Base-by-base conservation (phyloP, 257 asterid species). In the Capsicum baccatum region DNA sequence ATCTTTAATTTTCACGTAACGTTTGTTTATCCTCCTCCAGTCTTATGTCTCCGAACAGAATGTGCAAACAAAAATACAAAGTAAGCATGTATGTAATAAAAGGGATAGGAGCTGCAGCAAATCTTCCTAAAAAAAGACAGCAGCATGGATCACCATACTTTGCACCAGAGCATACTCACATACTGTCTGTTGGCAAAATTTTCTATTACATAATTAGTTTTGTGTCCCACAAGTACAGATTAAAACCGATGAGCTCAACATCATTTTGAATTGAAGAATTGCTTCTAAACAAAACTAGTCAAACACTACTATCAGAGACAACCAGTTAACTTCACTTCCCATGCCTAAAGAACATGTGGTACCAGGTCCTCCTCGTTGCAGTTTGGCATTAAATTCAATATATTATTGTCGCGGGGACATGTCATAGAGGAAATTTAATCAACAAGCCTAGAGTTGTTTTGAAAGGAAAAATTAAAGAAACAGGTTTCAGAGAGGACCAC, bases 261-360 rank as follows among this genome's bases (percentile, higher is more conserved):
- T 35, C 60, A 10, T 63, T 63, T 82, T 57, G 64, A 73, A 67
- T 80, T 63, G 42, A 16, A 57, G 66, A 19, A 13, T 21, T 13
- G 5, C n/a, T 50, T 8, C 9, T 17, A 52, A 64, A 16, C 14
- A 82, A 81, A 85, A 33, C 15, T 44, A 84, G 80, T 7, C 42
- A 14, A 71, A 14, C 11, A 67, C 9, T 21, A 21, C 35, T 69
- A 44, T 6, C 15, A 78, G 59, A 17, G 64, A 66, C 80, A 19
- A 70, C 37, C 83, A 82, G 35, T 44, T 44, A 15, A 35, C 66
- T 14, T 37, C 83, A 56, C 14, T 78, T 81, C 47, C 74, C 85
- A 79, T 71, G 83, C 80, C 55, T 68, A 55, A 80, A 87, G 79
- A 83, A 81, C 86, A 87, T 88, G 86, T 55, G 64, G 71, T 82